These are phyloP conservation scores for Phylloporus sp. DNA, from an alignment of 768 basidiomycete species.

Conservation along the genomic window DNA sequence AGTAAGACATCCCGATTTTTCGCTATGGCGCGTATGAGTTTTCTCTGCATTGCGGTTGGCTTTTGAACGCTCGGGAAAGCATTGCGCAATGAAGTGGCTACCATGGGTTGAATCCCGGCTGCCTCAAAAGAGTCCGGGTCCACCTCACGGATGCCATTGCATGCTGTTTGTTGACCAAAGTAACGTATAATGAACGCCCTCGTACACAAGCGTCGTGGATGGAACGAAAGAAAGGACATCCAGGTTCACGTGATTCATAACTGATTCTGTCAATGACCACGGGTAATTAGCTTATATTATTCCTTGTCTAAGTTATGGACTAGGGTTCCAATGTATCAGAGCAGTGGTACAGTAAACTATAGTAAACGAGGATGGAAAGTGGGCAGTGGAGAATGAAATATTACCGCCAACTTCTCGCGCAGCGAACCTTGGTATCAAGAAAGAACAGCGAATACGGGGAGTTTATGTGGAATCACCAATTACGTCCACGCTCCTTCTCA, in stretches of 20 bases:
- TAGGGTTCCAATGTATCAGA: constrained; percentile 2
- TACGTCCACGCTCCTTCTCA: constrained; percentile 7
- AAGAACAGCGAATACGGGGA: constrained; percentile 3
- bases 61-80: constrained; percentile 58
- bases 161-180: constrained; percentile 23
- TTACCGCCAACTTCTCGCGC: constrained; percentile 5
- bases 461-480: constrained; percentile 4
- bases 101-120: constrained; percentile 46
- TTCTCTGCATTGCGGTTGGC: constrained; percentile 56
- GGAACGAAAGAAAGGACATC: constrained; percentile 24
- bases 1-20: constrained; percentile 56
- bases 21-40: constrained; percentile 59
- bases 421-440: constrained; percentile 4
- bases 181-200: constrained; percentile 21
- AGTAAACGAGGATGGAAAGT: constrained; percentile 27
- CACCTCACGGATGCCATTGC: neutral
- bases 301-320: constrained; percentile 12
- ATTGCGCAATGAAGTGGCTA: constrained; percentile 44
- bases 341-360: constrained; percentile 1
- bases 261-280: too few species aligned
- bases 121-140: constrained; percentile 39
- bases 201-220: constrained; percentile 18
- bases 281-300: constrained; percentile 8
- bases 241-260: constrained; percentile 11
- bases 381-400: constrained; percentile 2